Conservation (phyloP, 768 basidiomycete species). For the Agaricus sinodeliciosus region DNA sequence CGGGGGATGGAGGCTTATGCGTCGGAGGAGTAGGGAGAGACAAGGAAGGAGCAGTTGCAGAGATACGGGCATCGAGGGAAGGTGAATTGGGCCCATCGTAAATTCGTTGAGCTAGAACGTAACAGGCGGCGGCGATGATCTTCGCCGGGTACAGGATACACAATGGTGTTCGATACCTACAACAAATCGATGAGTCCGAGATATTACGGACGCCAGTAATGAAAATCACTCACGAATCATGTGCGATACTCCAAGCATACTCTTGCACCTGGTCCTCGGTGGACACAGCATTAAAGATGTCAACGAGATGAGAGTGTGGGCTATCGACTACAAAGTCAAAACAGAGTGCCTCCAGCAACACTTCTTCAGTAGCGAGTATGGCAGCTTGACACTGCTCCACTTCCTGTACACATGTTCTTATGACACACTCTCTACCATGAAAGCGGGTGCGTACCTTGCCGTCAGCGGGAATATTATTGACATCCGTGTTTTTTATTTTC, state of each 20-base stretch:
- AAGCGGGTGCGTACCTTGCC: slow-evolving; percentile 45
- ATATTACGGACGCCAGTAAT: neutral
- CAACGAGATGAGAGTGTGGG: slow-evolving; percentile 70
- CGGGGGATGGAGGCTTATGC: slow-evolving; percentile 66
- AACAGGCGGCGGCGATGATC: slow-evolving; percentile 73
- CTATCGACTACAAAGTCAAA: slow-evolving; percentile 79
- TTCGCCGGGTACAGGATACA: slow-evolving; percentile 65
- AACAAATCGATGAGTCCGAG: slow-evolving; percentile 8
- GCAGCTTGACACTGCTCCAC: slow-evolving; percentile 63
- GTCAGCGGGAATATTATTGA: slow-evolving; percentile 50
- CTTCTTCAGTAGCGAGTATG: slow-evolving; percentile 73
- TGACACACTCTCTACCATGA: neutral
- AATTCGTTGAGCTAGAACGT: slow-evolving; percentile 67
- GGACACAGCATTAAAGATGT: slow-evolving; percentile 56
- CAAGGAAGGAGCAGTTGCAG: slow-evolving; percentile 61
- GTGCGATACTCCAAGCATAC: slow-evolving; percentile 80
- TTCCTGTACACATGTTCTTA: slow-evolving; percentile 40
- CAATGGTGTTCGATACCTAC: slow-evolving; percentile 73
- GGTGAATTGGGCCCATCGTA: slow-evolving; percentile 68
- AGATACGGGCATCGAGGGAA: slow-evolving; percentile 70
- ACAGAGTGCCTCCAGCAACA: slow-evolving; percentile 74
- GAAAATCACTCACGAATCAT: slow-evolving; percentile 67
- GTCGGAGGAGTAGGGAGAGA: slow-evolving; percentile 80
- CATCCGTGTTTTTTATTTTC: slow-evolving; percentile 54
- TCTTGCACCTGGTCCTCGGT: slow-evolving; percentile 51